Percentiles rank a stretch among this genome's conserved stretches.
Conservation (phyloP, 352 stramenopile genomes). For the Phytophthora litchii region DNA sequence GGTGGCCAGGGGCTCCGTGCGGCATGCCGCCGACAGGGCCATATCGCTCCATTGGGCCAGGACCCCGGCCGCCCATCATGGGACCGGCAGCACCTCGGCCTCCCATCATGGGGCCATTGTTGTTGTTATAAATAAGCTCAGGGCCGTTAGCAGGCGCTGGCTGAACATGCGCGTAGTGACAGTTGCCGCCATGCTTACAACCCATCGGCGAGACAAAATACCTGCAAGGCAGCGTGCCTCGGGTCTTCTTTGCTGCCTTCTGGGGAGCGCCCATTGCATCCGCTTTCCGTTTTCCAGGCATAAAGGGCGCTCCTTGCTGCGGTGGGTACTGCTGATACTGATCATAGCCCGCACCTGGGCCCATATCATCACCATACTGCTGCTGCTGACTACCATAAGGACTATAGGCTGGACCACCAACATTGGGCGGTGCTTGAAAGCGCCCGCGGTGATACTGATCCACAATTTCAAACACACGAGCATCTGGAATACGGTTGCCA, state of each 20-base stretch:
- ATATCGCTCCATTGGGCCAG: conserved; percentile 49
- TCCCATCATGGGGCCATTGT: conserved; percentile 40
- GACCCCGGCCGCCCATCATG: conserved; percentile 29
- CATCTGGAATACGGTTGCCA: conserved; percentile 76
- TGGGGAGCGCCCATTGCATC: conserved; percentile 35
- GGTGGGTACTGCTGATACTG: conserved; percentile 39
- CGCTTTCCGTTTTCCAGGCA: conserved; percentile 52
- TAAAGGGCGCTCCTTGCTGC: conserved; percentile 39
- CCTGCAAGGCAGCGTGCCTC: conserved; percentile 60
- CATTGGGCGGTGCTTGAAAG: conserved; percentile 36
- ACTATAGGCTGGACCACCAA: conserved; percentile 41
- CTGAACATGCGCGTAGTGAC: conserved; percentile 71
- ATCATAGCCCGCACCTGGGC: conserved; percentile 31
- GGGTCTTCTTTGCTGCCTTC: conserved; percentile 49
- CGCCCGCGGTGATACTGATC: conserved; percentile 59
- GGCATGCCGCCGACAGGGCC: conserved; percentile 46
- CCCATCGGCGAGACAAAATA: conserved; percentile 70
- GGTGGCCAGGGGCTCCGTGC: conserved; percentile 37
- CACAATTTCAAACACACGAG: conserved; percentile 80
- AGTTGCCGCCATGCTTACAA: conserved; percentile 77
- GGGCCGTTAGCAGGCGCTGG: conserved; percentile 40
- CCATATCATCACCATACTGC: conserved; percentile 37
- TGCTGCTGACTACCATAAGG: conserved; percentile 53
- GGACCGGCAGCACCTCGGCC: conserved; percentile 28
- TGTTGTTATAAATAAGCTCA: conserved; percentile 68